Base-by-base conservation (phyloP, 495 filamentous ascomycete genomes). In the Recurvomyces mirabilis region DNA sequence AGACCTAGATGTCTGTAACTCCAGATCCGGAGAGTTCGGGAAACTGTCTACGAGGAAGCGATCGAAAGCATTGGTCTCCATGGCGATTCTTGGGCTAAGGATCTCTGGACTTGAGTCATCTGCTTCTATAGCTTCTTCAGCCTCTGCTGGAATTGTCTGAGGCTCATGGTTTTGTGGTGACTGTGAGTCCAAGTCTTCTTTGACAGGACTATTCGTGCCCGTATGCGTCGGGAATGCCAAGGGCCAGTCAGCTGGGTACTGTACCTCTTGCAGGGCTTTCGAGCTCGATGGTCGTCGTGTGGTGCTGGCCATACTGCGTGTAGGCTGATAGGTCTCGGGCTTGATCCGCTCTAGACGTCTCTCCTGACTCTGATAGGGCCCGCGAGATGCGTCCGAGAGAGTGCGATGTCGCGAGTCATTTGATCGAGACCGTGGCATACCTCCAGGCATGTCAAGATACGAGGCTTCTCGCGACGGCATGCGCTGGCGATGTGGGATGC, bases 1-100 rank as follows among this genome's bases (percentile, higher is more conserved):
- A n/a, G n/a, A n/a, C n/a, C n/a, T n/a, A n/a, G n/a, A n/a, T n/a
- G n/a, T n/a, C n/a, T n/a, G n/a, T n/a, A n/a, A n/a, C n/a, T n/a
- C n/a, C n/a, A n/a, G n/a, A n/a, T n/a, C n/a, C n/a, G n/a, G n/a
- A n/a, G n/a, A n/a, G n/a, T n/a, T n/a, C n/a, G 47, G 47, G 7
- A 55, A 33, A 26, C 43, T 51, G 7, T 38, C 10, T 5, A 55
- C 53, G 24, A 55, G 52, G 43, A 47, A 31, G 12, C 44, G 18
- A 6, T 55, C 44, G 23, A 55, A 55, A n/a, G 25, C 31, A 43
- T 55, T 44, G 22, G 43, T 48, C 12, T 20, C 31, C 2, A 55
- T 36, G 4, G 53, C 22, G 14, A 26, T 21, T 9, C 30, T 11
- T 11, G 49, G 47, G 15, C 9, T 14, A 19, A 9, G 2, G 17